A percentile compares a stretch with the other conserved stretches of the same genome.
These are phyloP conservation scores for Arachnomyces sp. DNA, from an alignment of 2,329 filamentous ascomycete species.

Conservation along the genomic window DNA sequence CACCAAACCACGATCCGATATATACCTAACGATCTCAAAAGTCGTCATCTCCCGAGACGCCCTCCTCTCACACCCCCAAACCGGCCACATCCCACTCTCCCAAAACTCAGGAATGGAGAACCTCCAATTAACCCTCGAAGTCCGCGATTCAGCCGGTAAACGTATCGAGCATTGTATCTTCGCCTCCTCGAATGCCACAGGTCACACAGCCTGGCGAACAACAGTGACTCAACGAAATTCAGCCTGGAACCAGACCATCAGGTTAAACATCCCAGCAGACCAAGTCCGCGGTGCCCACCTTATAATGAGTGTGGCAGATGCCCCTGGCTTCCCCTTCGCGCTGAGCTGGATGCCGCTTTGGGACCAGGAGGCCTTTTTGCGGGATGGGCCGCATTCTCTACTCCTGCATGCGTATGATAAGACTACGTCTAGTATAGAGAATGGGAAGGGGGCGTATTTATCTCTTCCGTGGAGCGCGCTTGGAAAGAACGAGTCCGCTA, in stretches of 20 bases:
- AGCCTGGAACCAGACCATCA: constrained; percentile 80
- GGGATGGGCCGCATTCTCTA: constrained; percentile 72
- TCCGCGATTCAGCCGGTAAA: constrained; percentile 68
- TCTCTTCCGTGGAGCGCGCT: constrained; percentile 69
- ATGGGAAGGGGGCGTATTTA: constrained; percentile 79
- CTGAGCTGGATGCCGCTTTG: constrained; percentile 89
- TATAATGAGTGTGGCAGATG: constrained; percentile 81
- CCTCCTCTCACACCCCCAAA: constrained; percentile 60
- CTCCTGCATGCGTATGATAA: constrained; percentile 89
- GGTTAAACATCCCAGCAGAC: constrained; percentile 66
- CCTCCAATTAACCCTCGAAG: constrained; percentile 80
- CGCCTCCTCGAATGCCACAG: constrained; percentile 69
- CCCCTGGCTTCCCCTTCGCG: constrained; percentile 80
- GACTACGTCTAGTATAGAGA: constrained; percentile 62
- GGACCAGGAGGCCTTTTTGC: constrained; percentile 82
- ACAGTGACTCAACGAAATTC: constrained; percentile 70
- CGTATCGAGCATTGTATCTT: constrained; percentile 83
- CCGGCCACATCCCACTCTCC: constrained; percentile 68
- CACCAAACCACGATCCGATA: constrained; percentile 80
- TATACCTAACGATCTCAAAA: constrained; percentile 79
- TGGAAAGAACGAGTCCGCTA: constrained; percentile 57
- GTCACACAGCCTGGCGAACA: constrained; percentile 80
- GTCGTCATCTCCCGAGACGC: constrained; percentile 64
- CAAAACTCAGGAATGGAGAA: constrained; percentile 60
- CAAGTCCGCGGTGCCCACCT: constrained; percentile 79